Evolutionary conservation across 352 stramenopile genomes (phyloP), one percentile per base, ranked within the genome.

Genomic region (Pythium rhizo-oryzae): DNA sequence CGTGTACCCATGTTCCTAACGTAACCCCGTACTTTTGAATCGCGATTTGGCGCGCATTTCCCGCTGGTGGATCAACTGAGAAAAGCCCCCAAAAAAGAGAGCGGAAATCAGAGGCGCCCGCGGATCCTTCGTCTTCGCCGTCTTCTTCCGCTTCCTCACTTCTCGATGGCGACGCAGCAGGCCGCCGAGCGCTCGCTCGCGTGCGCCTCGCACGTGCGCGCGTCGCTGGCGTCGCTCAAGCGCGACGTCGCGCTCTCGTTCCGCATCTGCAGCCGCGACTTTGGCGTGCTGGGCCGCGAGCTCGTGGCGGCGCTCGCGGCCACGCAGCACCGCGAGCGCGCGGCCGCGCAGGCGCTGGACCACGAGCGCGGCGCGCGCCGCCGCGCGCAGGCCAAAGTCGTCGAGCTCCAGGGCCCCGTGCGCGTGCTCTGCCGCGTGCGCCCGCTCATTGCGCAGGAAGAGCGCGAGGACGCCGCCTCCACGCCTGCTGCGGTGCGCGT

Each of bases 341-440:
- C 71, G 15, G 63, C 76, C 0, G 28, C 57, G 4, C 69, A 79
- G 43, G 78, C 80, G 15, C 65, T 92, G 12, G 75, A 84, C 16
- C 74, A 87, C 56, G 86, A 94, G 65, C 82, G 83, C 35, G 57
- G 56, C 6, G 70, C 71, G 19, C 74, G 84, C 12, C 75, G 65
- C 16, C 68, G 76, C 15, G 65, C 88, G 30, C 81, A 91, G 67
- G 74, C 72, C 64, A 77, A 83, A 33, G 28, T 85, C 19, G 57
- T 75, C 1, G 80, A 91, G 46, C 24, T 82, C 16, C 78, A 88
- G 25, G 82, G 84, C 23, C 80, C 79, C 52, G 80, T 97, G 49
- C 88, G 88, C 50, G 88, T 97, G 25, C n/a, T 93, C 19, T 93
- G 83, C 62, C 89, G 89, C 55, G 81, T 97, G 41, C 84, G 90